Evolutionary conservation across 129 eudicot genomes (phyloP).

Genomic region (Tagetes erecta): DNA sequence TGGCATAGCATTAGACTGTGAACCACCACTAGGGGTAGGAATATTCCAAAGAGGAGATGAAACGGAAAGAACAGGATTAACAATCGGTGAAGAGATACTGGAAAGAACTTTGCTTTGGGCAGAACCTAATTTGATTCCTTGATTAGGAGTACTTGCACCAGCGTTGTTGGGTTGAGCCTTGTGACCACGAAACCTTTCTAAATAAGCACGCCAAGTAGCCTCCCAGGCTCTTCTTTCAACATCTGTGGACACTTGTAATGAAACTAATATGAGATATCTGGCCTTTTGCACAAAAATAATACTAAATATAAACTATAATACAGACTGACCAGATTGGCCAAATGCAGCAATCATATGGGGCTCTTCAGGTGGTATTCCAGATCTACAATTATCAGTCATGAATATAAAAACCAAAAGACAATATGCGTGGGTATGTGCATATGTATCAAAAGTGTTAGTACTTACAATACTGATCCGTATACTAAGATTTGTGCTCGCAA

Average conservation of each 20-base stretch:
- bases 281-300: neutral
- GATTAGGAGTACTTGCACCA: slow-evolving; percentile 54
- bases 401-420: slow-evolving; percentile 15
- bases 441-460: slow-evolving; percentile 19
- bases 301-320: slow-evolving; percentile 4
- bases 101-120: slow-evolving; percentile 48
- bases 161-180: slow-evolving; percentile 46
- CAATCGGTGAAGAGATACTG: slow-evolving; percentile 39
- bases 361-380: slow-evolving; percentile 88
- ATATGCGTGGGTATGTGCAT: slow-evolving; percentile 14
- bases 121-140: slow-evolving; percentile 43
- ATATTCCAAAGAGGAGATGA: slow-evolving; percentile 92
- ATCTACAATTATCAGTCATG: slow-evolving; percentile 50
- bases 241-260: slow-evolving; percentile 42
- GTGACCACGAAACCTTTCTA: slow-evolving; percentile 61
- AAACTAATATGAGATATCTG: neutral
- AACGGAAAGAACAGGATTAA: slow-evolving; percentile 63
- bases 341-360: slow-evolving; percentile 94
- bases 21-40: slow-evolving; percentile 58
- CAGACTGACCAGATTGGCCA: slow-evolving; percentile 72
- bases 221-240: slow-evolving; percentile 78
- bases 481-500: slow-evolving; percentile 94
- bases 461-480: slow-evolving; percentile 91
- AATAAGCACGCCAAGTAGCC: slow-evolving; percentile 75
- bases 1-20: slow-evolving; percentile 42